Base-by-base conservation (phyloP, 1,284 basidiomycete genomes). In the Ceratobasidium papillatum region DNA sequence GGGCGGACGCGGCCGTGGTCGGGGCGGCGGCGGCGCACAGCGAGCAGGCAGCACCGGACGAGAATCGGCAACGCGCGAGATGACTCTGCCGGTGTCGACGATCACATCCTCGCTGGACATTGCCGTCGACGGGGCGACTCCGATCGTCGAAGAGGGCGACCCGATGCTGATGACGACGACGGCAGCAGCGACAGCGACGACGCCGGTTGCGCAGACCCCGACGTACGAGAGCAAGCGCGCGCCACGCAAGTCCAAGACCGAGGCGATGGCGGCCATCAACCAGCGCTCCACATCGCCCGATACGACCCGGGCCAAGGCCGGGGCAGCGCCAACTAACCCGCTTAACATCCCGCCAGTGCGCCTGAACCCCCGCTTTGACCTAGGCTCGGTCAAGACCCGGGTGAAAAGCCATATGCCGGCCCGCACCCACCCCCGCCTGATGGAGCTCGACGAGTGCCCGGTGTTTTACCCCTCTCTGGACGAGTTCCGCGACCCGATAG, bases 401-500 rank as follows among this genome's bases (percentile, higher is more conserved):
- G 80, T 85, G 30, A 87, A 85, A 76, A 87, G 86, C 41, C 84
- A 86, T 77, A 83, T 83, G 66, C 80, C 83, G 30, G 78, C 82
- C 71, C 82, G 82, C 72, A 80, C 84, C 12, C 82, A 84, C 43
- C 85, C 84, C 22, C 83, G 94, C 30, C 89, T 92, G 19, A 99
- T 99, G 83, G 94, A 89, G 5, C 86, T 99, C 64, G 87, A 92
- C 76, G 94, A 99, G 80, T 98, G 95, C 79, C 98, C 95, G 2
- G 90, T 89, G 72, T 99, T 91, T 82, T 92, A 91, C 81, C 98
- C 98, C 14, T 94, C 93, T 0, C 81, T 84, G 17, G 95, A 97
- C 77, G 93, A 99, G 83, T 99, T 97, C 83, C 89, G 88, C 79
- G 95, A 99, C 84, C 96, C 97, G n/a, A 93, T 99, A 90, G 88